Evolutionary conservation across 2,329 filamentous ascomycete genomes (phyloP).

Genomic region (Fusarium brachygibbosum): DNA sequence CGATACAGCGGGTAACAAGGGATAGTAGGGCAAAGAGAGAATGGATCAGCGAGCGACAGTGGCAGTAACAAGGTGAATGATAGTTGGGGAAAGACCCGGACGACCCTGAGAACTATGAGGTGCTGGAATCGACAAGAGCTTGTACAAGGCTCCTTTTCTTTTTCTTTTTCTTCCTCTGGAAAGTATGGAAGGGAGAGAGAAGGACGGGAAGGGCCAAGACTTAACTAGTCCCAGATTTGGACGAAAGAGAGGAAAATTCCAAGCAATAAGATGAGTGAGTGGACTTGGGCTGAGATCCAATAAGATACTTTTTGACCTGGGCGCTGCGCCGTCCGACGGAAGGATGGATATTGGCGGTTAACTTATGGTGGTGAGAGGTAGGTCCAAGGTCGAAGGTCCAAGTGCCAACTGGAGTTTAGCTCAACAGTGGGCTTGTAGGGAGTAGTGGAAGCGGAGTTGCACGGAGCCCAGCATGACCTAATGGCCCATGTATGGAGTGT

Average conservation of each 20-base stretch:
- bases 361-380: constrained; percentile 15
- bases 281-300: constrained; percentile 31
- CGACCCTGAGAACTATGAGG: constrained; percentile 27
- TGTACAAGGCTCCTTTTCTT: neutral
- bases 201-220: constrained; percentile 28
- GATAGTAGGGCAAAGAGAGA: constrained; percentile 23
- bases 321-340: constrained; percentile 35
- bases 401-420: constrained; percentile 34
- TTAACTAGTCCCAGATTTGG: constrained; percentile 30
- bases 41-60: constrained; percentile 44
- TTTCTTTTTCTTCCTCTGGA: neutral
- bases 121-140: constrained; percentile 14
- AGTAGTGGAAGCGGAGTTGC: constrained; percentile 8
- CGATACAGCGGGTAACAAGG: constrained; percentile 37
- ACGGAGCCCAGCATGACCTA: too few species aligned
- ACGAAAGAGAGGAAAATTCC: constrained; percentile 31
- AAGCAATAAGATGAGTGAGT: constrained; percentile 36
- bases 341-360: constrained; percentile 27
- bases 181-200: constrained; percentile 29
- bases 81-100: constrained; percentile 16
- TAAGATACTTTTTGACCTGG: constrained; percentile 26
- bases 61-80: constrained; percentile 24
- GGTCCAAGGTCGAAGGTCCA: constrained; percentile 10
- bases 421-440: constrained; percentile 6
- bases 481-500: constrained; percentile 8